These are phyloP conservation scores for Diplogelasinospora grovesii DNA, from an alignment of 495 filamentous ascomycete genomes.

Conservation along the genomic window DNA sequence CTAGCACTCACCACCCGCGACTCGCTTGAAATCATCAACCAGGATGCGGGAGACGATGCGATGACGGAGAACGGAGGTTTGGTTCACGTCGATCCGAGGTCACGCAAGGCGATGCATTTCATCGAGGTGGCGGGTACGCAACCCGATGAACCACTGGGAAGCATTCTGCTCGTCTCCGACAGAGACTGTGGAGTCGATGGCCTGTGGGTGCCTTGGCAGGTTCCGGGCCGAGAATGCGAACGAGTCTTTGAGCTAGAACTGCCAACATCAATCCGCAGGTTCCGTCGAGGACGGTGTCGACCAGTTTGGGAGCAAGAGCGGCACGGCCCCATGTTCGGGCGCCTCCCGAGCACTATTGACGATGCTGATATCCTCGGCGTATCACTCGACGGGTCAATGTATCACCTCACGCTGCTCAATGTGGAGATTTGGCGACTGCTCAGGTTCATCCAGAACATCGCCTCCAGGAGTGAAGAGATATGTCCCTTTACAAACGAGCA, in stretches of 20 bases:
- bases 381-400: slow-evolving; percentile 58
- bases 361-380: slow-evolving; percentile 52
- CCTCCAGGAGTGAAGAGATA: slow-evolving; percentile 21
- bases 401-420: slow-evolving; percentile 51
- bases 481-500: slow-evolving; percentile 12
- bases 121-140: slow-evolving; percentile 27
- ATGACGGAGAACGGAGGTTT: slow-evolving; percentile 22
- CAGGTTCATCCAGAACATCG: slow-evolving; percentile 56
- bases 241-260: slow-evolving; percentile 47
- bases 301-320: slow-evolving; percentile 33
- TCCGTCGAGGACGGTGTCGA: slow-evolving; percentile 37
- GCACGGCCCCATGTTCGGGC: slow-evolving; percentile 21
- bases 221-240: slow-evolving; percentile 34
- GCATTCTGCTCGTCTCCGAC: slow-evolving; percentile 41
- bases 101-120: slow-evolving; percentile 31
- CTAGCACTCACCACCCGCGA: slow-evolving; percentile 37
- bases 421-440: slow-evolving; percentile 54
- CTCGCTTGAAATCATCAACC: slow-evolving; percentile 41
- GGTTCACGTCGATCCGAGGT: slow-evolving; percentile 30
- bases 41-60: slow-evolving; percentile 11
- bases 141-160: slow-evolving; percentile 11
- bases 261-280: slow-evolving; percentile 40
- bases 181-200: slow-evolving; percentile 42
- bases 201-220: slow-evolving; percentile 40
- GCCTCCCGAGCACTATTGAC: slow-evolving; percentile 19